These are phyloP conservation scores for Silene conica DNA, from an alignment of 148 eudicot genomes.

Conservation along the genomic window DNA sequence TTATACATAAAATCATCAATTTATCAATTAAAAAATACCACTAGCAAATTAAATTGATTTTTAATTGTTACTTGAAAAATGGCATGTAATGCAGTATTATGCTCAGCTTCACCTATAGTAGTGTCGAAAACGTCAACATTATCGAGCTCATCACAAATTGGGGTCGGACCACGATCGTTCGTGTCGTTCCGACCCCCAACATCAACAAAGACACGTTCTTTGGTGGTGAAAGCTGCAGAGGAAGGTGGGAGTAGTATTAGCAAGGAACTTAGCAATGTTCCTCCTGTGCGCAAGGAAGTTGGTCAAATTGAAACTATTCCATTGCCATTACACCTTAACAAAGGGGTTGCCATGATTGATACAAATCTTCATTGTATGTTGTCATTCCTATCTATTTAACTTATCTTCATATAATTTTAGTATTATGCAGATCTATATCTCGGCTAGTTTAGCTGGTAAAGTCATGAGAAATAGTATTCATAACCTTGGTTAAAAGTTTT, in stretches of 20 bases:
- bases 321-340: constrained; percentile 6
- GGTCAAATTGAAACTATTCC: background rate
- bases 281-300: background rate
- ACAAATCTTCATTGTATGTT: constrained; percentile 8
- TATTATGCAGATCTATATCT: too few relatives aligned
- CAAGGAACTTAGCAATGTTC: constrained; percentile 22
- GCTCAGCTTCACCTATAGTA: constrained; percentile 5
- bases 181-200: constrained; percentile 18
- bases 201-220: background rate
- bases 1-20: background rate
- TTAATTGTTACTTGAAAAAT: too few relatives aligned
- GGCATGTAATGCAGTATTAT: constrained; percentile 16
- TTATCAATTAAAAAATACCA: background rate
- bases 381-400: background rate
- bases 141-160: background rate
- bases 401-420: too few relatives aligned
- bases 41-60: too few relatives aligned
- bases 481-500: too few relatives aligned
- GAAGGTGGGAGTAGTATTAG: constrained; percentile 18
- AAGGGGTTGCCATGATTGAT: constrained; percentile 14
- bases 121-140: constrained; percentile 13
- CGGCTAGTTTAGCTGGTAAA: too few relatives aligned
- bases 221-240: constrained; percentile 31
- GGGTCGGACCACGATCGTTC: constrained; percentile 26
- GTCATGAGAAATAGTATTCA: too few relatives aligned